These are phyloP conservation scores for Zostera marina DNA, from an alignment of 116 monocot genomes.

Conservation along the genomic window DNA sequence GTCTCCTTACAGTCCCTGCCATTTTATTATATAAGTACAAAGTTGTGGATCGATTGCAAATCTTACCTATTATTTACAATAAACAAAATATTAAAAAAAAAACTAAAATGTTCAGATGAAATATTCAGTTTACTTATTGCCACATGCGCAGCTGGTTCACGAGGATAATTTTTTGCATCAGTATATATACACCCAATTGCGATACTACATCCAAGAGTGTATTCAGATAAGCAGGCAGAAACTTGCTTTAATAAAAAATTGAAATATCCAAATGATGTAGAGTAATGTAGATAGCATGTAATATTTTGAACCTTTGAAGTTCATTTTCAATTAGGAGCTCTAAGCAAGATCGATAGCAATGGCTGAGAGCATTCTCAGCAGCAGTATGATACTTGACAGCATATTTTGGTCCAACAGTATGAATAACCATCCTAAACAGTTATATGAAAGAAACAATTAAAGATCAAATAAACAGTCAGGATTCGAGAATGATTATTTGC, in stretches of 20 bases:
- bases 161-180: conserved; percentile 89
- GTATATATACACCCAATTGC: conserved; percentile 90
- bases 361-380: conserved; percentile 96
- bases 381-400: conserved; percentile 99
- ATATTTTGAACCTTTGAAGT: conserved; percentile 59
- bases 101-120: background rate
- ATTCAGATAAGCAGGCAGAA: background rate
- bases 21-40: background rate
- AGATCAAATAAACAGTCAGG: background rate
- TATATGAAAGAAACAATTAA: background rate
- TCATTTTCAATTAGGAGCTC: conserved; percentile 92
- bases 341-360: conserved; percentile 90
- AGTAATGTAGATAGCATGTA: background rate
- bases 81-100: background rate
- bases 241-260: background rate
- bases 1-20: conserved; percentile 84
- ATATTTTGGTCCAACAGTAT: conserved; percentile 98
- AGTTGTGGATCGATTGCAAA: background rate
- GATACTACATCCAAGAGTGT: conserved; percentile 41
- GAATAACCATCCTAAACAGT: conserved; percentile 65
- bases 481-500: background rate
- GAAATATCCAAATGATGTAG: background rate
- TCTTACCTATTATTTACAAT: background rate
- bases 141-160: conserved; percentile 97
- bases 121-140: conserved; percentile 82